A percentile compares a stretch with the other conserved stretches of the same genome.
Conservation (phyloP, 2,329 filamentous ascomycete genomes). For the Trichoderma afroharzianum region DNA sequence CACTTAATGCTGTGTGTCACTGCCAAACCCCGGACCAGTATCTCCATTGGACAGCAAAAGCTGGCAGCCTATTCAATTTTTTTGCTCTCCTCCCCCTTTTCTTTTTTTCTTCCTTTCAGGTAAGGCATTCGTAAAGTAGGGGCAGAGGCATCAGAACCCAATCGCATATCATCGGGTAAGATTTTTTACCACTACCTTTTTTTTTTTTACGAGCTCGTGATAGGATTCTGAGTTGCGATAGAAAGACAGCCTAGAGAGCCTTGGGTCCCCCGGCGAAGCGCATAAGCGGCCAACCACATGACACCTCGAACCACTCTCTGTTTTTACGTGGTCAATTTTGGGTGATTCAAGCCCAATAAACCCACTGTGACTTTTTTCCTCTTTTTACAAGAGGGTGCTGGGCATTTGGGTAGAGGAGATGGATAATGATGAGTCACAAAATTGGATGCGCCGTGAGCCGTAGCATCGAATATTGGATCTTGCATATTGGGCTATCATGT, state of each 20-base stretch:
- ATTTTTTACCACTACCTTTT: not conserved
- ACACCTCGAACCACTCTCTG: not conserved
- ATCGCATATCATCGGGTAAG: constrained; percentile 4
- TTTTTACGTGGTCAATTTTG: not conserved
- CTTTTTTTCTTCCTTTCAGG: not conserved
- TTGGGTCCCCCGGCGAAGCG: not conserved
- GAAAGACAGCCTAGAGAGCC: constrained; percentile 1
- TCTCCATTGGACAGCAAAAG: not conserved
- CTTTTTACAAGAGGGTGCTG: not conserved
- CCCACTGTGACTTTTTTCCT: not conserved
- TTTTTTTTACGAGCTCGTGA: not conserved
- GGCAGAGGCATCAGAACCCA: not conserved
- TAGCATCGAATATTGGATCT: not conserved
- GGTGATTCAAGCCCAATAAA: not conserved
- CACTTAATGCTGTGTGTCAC: not conserved
- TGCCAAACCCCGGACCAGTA: not conserved
- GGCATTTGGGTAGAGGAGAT: not conserved
- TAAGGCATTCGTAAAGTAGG: not conserved
- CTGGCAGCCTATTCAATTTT: not conserved
- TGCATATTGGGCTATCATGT: not conserved
- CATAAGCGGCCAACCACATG: constrained; percentile 10
- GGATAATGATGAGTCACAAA: not conserved
- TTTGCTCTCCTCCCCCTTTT: not conserved
- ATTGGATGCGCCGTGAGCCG: not conserved
- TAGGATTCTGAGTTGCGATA: not conserved